phyloP scores from a whole-genome alignment of 2,329 filamentous ascomycete genomes.

The Geosmithia putterillii region DNA sequence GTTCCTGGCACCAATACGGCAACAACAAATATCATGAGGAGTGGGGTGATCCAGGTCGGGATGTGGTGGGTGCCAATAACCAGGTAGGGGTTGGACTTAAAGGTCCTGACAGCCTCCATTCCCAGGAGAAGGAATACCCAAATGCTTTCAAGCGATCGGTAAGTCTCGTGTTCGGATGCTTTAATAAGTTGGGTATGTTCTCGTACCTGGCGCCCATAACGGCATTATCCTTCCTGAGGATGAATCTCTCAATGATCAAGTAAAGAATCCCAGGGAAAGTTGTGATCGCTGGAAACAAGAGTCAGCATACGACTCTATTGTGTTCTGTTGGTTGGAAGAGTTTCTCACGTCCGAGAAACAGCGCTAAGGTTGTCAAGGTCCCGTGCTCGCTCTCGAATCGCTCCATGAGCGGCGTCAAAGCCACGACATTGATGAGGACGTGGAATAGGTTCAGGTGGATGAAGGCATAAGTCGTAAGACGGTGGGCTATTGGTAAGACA shows the following conservation, averaged over 20 bases:
- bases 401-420: conserved; percentile 78
- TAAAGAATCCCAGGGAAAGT: conserved; percentile 77
- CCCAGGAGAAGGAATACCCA: conserved; percentile 87
- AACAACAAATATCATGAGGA: conserved; percentile 64
- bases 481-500: conserved; percentile 47
- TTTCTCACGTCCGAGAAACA: conserved; percentile 85
- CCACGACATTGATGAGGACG: conserved; percentile 64
- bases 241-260: conserved; percentile 60
- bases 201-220: conserved; percentile 71
- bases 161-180: not conserved
- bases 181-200: not conserved
- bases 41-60: conserved; percentile 82
- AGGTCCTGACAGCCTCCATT: conserved; percentile 77
- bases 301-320: not conserved
- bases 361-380: conserved; percentile 71
- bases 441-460: conserved; percentile 77
- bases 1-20: conserved; percentile 69
- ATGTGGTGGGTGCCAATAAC: conserved; percentile 52
- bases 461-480: conserved; percentile 83
- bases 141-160: conserved; percentile 41
- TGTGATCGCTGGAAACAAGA: conserved; percentile 52
- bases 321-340: not conserved
- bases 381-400: conserved; percentile 89
- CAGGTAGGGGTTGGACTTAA: conserved; percentile 69
- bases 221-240: conserved; percentile 59